These are phyloP conservation scores for Neurospora sp. DNA, from an alignment of 495 filamentous ascomycete species.

Conservation along the genomic window DNA sequence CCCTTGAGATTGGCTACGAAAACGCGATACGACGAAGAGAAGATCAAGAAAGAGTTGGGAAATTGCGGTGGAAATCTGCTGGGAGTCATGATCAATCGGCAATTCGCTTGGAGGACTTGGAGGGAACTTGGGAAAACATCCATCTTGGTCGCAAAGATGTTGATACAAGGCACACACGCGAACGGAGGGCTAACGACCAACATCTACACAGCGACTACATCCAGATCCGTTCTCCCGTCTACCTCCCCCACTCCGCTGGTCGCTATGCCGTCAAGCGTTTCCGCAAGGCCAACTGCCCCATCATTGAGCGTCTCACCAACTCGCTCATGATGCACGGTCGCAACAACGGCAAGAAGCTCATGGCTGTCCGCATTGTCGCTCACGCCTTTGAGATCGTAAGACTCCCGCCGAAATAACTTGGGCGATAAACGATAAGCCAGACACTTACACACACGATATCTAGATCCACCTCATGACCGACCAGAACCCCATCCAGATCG, in stretches of 20 bases:
- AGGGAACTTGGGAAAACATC: background rate
- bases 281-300: conserved; percentile 99
- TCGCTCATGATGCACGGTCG: conserved; percentile 99
- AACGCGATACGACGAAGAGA: background rate
- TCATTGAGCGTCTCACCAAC: conserved; percentile 99
- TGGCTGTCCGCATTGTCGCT: conserved; percentile 98
- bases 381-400: conserved; percentile 98
- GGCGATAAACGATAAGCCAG: background rate
- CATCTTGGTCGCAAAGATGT: conserved; percentile 1
- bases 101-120: background rate
- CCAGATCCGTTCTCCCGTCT: conserved; percentile 96
- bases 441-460: conserved; percentile 1
- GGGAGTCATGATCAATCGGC: background rate
- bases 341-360: conserved; percentile 99
- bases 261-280: conserved; percentile 99
- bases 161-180: background rate
- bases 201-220: conserved; percentile 80
- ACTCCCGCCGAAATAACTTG: background rate
- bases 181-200: conserved; percentile 35
- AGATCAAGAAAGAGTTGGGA: background rate
- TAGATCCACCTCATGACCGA: conserved; percentile 99
- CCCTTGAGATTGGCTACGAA: background rate
- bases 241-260: conserved; percentile 95
- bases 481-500: conserved; percentile 99
- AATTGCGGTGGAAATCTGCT: background rate